phyloP scores from a whole-genome alignment of 2,329 filamentous ascomycete species.

The Fusarium sp. region DNA sequence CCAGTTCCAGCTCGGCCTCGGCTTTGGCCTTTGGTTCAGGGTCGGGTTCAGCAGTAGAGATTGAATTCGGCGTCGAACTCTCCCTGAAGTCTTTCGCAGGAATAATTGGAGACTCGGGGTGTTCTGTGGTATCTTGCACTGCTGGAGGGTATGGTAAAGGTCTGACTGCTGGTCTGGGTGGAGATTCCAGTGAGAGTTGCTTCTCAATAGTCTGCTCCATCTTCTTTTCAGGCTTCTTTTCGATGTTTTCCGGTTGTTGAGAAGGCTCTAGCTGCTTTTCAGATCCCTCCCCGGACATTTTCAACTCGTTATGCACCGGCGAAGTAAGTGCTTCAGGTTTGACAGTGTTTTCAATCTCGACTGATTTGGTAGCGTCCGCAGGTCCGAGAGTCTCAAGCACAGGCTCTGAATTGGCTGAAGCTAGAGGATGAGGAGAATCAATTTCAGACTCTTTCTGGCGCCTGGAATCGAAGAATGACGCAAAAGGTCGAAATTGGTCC shows the following conservation, averaged over 20 bases:
- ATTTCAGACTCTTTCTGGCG: slow-evolving; percentile 5
- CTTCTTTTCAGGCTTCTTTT: not conserved
- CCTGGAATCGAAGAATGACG: slow-evolving; percentile 23
- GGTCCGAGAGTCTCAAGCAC: slow-evolving; percentile 1
- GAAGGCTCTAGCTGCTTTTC: not conserved
- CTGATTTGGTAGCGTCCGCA: not conserved
- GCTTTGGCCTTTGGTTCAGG: slow-evolving; percentile 1
- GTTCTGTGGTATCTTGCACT: not conserved
- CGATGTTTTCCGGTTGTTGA: not conserved
- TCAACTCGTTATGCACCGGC: not conserved
- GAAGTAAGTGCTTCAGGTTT: not conserved
- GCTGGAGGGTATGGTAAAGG: slow-evolving; percentile 10
- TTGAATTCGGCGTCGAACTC: not conserved
- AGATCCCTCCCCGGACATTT: not conserved
- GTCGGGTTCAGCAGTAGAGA: not conserved
- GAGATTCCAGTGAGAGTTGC: rapidly evolving
- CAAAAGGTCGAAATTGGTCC: slow-evolving; percentile 21
- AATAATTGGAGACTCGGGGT: slow-evolving; percentile 1
- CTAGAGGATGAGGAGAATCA: slow-evolving; percentile 19
- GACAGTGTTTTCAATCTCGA: not conserved
- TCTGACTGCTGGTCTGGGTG: not conserved
- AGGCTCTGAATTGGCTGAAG: slow-evolving; percentile 7
- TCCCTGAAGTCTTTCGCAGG: not conserved
- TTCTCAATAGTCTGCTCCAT: not conserved
- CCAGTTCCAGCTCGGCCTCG: not conserved